Conservation (phyloP, 805 yeast species). For the Ogataea pini region DNA sequence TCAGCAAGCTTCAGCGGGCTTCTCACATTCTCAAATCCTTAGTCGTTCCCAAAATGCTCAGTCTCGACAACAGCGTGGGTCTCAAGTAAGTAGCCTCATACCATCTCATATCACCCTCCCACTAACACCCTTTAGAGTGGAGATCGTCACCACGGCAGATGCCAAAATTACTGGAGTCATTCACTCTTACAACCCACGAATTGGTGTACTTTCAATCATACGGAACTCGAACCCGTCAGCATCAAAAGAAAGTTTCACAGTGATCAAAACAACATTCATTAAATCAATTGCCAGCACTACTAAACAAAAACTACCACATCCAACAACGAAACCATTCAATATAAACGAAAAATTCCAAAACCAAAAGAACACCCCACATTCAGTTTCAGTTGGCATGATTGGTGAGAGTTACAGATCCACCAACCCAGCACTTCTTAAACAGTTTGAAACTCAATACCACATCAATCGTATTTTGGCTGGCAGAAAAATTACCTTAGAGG, state of each 20-base stretch:
- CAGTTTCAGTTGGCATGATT: constrained; percentile 20
- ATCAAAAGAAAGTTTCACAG: constrained; percentile 40
- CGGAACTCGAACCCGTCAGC: constrained; percentile 26
- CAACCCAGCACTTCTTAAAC: constrained; percentile 20
- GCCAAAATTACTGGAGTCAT: constrained; percentile 59
- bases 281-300: constrained; percentile 47
- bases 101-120: not conserved
- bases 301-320: constrained; percentile 38
- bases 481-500: constrained; percentile 29
- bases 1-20: not conserved
- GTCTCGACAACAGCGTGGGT: constrained; percentile 36
- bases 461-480: constrained; percentile 25
- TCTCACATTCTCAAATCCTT: no score
- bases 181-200: constrained; percentile 57
- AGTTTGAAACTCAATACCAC: constrained; percentile 27
- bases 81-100: constrained; percentile 31
- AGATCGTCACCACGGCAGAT: constrained; percentile 60
- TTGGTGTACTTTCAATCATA: constrained; percentile 44
- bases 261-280: constrained; percentile 59
- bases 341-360: constrained; percentile 27
- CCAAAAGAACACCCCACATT: constrained; percentile 23
- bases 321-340: constrained; percentile 5
- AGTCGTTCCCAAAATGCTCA: constrained; percentile 23
- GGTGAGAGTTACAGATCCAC: constrained; percentile 21
- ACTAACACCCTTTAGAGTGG: constrained; percentile 44